phyloP scores from a whole-genome alignment of 139 green algal species.

The Yamagishiella unicocca region DNA sequence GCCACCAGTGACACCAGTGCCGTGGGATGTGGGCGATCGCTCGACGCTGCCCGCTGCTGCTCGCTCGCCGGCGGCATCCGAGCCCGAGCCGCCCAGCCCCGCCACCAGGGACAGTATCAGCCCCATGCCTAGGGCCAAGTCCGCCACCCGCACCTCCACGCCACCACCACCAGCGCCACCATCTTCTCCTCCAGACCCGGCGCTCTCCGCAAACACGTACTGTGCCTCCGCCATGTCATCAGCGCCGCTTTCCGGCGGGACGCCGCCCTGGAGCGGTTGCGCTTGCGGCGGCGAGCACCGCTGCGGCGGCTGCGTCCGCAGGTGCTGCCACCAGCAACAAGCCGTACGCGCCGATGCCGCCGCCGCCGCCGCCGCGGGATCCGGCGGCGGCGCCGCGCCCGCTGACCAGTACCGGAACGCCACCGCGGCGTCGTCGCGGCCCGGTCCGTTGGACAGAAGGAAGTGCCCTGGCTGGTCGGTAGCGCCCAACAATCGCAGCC shows the following conservation, averaged over 20 bases:
- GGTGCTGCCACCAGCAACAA: not conserved
- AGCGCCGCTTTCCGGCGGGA: too few relatives aligned
- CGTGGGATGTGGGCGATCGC: too few relatives aligned
- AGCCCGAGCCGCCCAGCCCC: not conserved
- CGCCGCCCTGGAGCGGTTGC: too few relatives aligned
- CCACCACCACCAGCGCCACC: not conserved
- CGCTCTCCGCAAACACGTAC: too few relatives aligned
- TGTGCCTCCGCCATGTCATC: too few relatives aligned
- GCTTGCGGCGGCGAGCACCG: not conserved
- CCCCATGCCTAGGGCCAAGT: not conserved
- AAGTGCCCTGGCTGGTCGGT: slow-evolving; percentile 8
- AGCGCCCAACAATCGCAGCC: slow-evolving; percentile 2
- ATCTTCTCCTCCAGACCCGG: too few relatives aligned
- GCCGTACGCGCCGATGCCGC: not conserved
- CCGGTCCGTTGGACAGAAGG: slow-evolving; percentile 38
- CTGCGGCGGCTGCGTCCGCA: not conserved
- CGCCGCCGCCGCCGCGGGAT: not conserved
- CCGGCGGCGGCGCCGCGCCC: not conserved
- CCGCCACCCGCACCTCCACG: not conserved
- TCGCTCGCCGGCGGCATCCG: not conserved
- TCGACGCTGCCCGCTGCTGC: not conserved
- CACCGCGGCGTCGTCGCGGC: not conserved
- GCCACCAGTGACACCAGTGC: too few relatives aligned
- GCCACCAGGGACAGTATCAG: not conserved
- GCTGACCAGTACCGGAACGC: slow-evolving; percentile 19